Evolutionary conservation across 129 eudicot species (phyloP).

Genomic region (Lactuca saligna): DNA sequence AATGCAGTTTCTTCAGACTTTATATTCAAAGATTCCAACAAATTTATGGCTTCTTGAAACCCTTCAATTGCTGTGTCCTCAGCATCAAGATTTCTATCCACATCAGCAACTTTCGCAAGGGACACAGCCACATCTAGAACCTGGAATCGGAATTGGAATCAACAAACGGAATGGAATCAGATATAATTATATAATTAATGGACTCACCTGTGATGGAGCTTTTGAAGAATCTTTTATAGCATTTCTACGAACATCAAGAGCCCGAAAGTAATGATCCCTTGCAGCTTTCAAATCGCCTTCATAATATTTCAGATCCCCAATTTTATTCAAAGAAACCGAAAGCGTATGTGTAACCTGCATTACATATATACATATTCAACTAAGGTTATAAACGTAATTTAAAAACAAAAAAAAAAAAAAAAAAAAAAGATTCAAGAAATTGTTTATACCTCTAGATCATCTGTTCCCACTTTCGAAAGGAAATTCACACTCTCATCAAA

Average conservation of each 20-base stretch:
- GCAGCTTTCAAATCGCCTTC: slow-evolving; percentile 82
- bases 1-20: slow-evolving; percentile 56
- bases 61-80: slow-evolving; percentile 67
- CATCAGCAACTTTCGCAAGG: slow-evolving; percentile 95
- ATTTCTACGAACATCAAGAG: slow-evolving; percentile 75
- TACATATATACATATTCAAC: too few relatives aligned
- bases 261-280: slow-evolving; percentile 59
- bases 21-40: slow-evolving; percentile 56
- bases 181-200: not conserved
- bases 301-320: slow-evolving; percentile 87
- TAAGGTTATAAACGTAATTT: too few relatives aligned
- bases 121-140: slow-evolving; percentile 83
- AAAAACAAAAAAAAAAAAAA: too few relatives aligned
- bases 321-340: slow-evolving; percentile 85
- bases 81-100: slow-evolving; percentile 78
- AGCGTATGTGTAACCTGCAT: slow-evolving; percentile 86
- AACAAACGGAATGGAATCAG: slow-evolving; percentile 10
- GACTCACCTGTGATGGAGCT: slow-evolving; percentile 75
- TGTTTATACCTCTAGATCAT: slow-evolving; percentile 66
- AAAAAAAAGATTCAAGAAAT: not conserved
- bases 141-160: slow-evolving; percentile 52
- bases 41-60: slow-evolving; percentile 73
- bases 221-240: slow-evolving; percentile 60
- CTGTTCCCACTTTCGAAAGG: slow-evolving; percentile 61
- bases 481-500: slow-evolving; percentile 80